A percentile compares a stretch with the other conserved stretches of the same genome.
Evolutionary conservation across 768 basidiomycete species (phyloP).

Genomic region (Lactarius hengduanensis): DNA sequence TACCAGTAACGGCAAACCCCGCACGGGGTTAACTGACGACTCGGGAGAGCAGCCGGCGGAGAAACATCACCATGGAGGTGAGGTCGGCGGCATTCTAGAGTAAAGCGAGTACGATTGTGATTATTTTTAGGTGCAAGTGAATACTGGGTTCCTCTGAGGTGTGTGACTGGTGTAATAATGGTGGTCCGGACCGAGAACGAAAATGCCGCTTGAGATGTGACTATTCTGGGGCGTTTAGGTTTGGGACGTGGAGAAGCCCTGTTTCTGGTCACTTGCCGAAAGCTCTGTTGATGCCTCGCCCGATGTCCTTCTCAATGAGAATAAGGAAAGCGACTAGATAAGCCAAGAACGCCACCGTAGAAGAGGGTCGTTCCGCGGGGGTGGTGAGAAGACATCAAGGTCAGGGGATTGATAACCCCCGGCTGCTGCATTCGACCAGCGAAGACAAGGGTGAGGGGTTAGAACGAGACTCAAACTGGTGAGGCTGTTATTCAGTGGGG

Average conservation of each 20-base stretch:
- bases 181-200: background rate
- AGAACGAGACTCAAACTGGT: background rate
- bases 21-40: background rate
- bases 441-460: slow-evolving; percentile 14
- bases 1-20: background rate
- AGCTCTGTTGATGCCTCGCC: background rate
- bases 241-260: background rate
- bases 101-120: background rate
- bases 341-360: background rate
- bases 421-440: background rate
- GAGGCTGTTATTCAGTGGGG: background rate
- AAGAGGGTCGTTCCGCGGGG: background rate
- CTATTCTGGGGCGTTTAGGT: background rate
- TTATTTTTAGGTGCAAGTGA: background rate
- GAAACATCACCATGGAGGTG: background rate
- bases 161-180: background rate
- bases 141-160: background rate
- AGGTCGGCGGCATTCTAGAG: background rate
- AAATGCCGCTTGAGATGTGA: background rate
- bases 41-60: background rate
- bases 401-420: background rate
- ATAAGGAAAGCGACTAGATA: background rate
- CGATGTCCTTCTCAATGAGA: background rate
- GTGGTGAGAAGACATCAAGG: background rate
- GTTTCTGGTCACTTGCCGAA: background rate